phyloP scores from a whole-genome alignment of 108 stramenopile genomes.

The Nannochloropsis gaditana region DNA sequence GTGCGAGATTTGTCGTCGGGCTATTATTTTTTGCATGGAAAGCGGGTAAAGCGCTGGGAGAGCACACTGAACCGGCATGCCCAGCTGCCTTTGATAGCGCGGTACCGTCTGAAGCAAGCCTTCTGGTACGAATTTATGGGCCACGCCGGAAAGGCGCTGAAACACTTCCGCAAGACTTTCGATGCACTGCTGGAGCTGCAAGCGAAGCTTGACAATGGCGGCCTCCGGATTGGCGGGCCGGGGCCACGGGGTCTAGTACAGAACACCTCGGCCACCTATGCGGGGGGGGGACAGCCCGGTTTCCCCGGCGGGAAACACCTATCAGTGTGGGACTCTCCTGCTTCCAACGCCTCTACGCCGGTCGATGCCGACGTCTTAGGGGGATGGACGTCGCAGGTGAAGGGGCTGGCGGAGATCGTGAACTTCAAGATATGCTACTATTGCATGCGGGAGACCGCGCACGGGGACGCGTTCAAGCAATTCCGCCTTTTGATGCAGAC shows the following conservation, averaged over 20 bases:
- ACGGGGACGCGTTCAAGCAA: background rate
- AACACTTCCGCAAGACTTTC: background rate
- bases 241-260: background rate
- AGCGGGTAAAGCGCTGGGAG: slow-evolving; percentile 19
- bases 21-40: slow-evolving; percentile 16
- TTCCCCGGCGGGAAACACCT: background rate
- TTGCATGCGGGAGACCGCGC: background rate
- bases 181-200: background rate
- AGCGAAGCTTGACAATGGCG: background rate
- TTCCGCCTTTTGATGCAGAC: background rate
- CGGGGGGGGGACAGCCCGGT: background rate
- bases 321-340: background rate
- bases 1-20: background rate
- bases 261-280: background rate
- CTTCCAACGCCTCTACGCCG: background rate
- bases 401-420: background rate
- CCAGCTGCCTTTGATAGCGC: background rate
- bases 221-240: background rate
- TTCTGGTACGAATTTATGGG: slow-evolving; percentile 16
- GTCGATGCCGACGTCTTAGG: background rate
- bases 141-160: slow-evolving; percentile 3
- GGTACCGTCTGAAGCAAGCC: slow-evolving; percentile 17
- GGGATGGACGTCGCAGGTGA: background rate
- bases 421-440: slow-evolving; percentile 5
- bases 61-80: background rate